Conservation (phyloP, 1,284 basidiomycete genomes). For the Termitomyces sp. region DNA sequence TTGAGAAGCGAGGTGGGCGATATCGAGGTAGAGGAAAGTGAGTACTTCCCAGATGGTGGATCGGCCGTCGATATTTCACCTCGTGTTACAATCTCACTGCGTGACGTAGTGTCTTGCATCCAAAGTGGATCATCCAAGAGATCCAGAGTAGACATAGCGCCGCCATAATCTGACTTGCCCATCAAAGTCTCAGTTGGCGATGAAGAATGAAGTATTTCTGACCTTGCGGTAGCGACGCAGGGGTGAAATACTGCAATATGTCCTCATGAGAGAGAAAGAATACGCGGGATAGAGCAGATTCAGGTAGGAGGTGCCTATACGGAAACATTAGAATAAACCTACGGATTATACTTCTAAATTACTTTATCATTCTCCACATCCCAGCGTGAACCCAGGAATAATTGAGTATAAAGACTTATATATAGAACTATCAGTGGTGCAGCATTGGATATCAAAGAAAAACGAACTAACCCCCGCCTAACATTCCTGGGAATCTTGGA, state of each 20-base stretch:
- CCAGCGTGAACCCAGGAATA: slow-evolving; percentile 80
- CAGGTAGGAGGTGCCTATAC: slow-evolving; percentile 63
- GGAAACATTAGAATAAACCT: slow-evolving; percentile 9
- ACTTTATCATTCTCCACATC: slow-evolving; percentile 75
- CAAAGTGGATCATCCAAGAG: slow-evolving; percentile 44
- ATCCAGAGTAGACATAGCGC: slow-evolving; percentile 42
- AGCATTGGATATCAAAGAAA: slow-evolving; percentile 2
- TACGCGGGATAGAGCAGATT: slow-evolving; percentile 62
- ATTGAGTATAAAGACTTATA: slow-evolving; percentile 69
- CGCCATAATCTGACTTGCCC: slow-evolving; percentile 52
- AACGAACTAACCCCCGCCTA: slow-evolving; percentile 56
- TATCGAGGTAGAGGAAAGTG: slow-evolving; percentile 27
- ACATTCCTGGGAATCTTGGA: slow-evolving; percentile 72
- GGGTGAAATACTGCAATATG: slow-evolving; percentile 54
- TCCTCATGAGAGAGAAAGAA: slow-evolving; percentile 66
- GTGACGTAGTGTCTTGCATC: slow-evolving; percentile 20
- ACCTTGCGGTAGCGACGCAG: slow-evolving; percentile 56
- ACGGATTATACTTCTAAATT: slow-evolving; percentile 3
- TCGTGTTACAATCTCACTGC: slow-evolving; percentile 6
- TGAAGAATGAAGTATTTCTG: slow-evolving; percentile 2
- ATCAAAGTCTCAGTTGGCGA: slow-evolving; percentile 6
- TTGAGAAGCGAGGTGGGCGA: slow-evolving; percentile 58
- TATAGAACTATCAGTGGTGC: background rate
- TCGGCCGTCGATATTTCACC: slow-evolving; percentile 13
- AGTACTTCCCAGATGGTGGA: slow-evolving; percentile 17